Evolutionary conservation across 331 rosid genomes (phyloP).

Genomic region (Quercus lobata): DNA sequence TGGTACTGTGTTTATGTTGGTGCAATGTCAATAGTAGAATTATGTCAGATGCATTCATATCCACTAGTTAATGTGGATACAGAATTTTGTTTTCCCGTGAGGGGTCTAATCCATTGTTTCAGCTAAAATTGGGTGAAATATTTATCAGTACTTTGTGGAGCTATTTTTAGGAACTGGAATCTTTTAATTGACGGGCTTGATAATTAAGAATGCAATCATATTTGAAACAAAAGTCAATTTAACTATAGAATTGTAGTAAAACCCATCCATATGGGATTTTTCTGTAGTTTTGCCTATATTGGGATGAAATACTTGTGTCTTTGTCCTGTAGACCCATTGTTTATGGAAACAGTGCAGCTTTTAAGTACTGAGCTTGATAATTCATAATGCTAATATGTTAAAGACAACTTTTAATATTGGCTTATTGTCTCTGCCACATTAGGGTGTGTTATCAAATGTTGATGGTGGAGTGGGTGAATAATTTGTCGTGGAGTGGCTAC

Average conservation of each 20-base stretch:
- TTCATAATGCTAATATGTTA: background rate
- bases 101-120: conserved; percentile 1
- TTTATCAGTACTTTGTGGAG: background rate
- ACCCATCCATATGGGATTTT: background rate
- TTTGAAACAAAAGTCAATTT: background rate
- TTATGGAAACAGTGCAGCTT: background rate
- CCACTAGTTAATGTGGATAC: conserved; percentile 3
- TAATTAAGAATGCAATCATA: background rate
- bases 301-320: background rate
- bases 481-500: background rate
- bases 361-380: background rate
- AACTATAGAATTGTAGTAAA: background rate
- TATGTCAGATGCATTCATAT: background rate
- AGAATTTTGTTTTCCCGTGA: conserved; percentile 1
- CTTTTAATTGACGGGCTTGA: background rate
- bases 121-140: background rate
- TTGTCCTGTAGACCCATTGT: background rate
- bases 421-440: background rate
- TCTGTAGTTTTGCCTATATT: background rate
- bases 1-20: background rate
- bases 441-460: background rate
- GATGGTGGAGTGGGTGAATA: background rate
- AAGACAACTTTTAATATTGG: background rate
- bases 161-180: background rate
- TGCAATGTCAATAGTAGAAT: background rate